Evolutionary conservation across 2,329 filamentous ascomycete genomes (phyloP), one percentile per base, ranked within the genome.

Genomic region (Akanthomyces lecanii): DNA sequence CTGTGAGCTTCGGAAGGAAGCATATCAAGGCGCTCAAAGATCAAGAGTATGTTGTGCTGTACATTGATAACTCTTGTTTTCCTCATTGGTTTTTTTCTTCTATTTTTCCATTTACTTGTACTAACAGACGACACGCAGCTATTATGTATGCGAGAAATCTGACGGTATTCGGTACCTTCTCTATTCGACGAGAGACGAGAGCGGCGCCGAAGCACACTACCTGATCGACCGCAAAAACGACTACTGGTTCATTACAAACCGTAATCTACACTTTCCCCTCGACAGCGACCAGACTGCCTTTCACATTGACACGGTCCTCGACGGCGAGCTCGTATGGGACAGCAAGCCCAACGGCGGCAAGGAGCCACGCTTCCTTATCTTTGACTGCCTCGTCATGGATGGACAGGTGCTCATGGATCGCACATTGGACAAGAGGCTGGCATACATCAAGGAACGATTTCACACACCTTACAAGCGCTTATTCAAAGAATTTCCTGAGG

Each of bases 181-280:
- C 67, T 98, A 96, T 80, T 87, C 95, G 67, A 92, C 91, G 57
- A 75, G 80, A 8, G 88, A 89, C 72, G 82, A 87, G 48, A 73
- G 79, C 6, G 79, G 79, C 61, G 68, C 73, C 55, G 92, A 96
- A 73, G 84, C 88, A 28, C 90, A 95, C 72, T 97, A 97, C 78
- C 83, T 99, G 63, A 97, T 99, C 77, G 94, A 99, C 78, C 92
- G 95, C 72, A 96, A 93, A 78, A 98, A 99, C 78, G 92, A 98
- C 74, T 99, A 95, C 80, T 97, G 94, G 85, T 92, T 84, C 71
- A 86, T 98, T 65, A 84, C 85, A 36, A 81, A 84, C 65, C 79
- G 79, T 60, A 83, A 79, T 63, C 82, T 98, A 28, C 92, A 96
- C 74, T 93, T 98, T 69, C 95, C 95, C 0, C 79, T 89, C 25